Conservation (phyloP, 306 rosid species). For the Geum urbanum region DNA sequence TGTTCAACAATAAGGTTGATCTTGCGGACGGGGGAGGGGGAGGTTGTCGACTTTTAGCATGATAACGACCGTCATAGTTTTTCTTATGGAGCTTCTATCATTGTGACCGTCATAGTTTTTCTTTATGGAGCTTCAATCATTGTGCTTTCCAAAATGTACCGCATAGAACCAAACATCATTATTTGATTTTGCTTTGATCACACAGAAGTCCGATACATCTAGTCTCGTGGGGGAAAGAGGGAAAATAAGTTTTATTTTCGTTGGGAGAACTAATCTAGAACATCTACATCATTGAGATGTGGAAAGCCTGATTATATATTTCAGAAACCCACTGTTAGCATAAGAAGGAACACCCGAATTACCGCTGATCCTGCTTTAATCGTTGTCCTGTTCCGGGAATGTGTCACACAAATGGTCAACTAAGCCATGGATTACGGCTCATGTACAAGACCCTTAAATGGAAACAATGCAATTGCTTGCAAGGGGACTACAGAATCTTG, state of each 20-base stretch:
- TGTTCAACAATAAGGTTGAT: constrained; percentile 30
- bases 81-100: neutral
- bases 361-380: constrained; percentile 64
- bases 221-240: neutral
- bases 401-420: constrained; percentile 26
- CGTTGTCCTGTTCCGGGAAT: constrained; percentile 19
- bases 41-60: constrained; percentile 7
- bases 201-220: neutral
- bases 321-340: neutral
- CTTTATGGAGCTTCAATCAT: neutral
- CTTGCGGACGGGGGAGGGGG: constrained; percentile 11
- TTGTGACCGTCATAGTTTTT: neutral
- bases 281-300: constrained; percentile 24
- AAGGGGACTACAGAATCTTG: neutral
- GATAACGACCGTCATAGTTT: neutral
- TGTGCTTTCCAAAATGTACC: neutral
- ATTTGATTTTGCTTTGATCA: neutral
- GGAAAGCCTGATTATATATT: constrained; percentile 5
- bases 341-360: constrained; percentile 6
- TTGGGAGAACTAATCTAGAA: constrained; percentile 2
- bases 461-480: neutral
- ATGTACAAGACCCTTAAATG: constrained; percentile 13
- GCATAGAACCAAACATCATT: constrained; percentile 6
- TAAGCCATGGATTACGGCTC: constrained; percentile 55
- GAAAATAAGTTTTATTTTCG: neutral